phyloP scores from a whole-genome alignment of 192 early-diverging fungal species.

The Coemansia sp. region DNA sequence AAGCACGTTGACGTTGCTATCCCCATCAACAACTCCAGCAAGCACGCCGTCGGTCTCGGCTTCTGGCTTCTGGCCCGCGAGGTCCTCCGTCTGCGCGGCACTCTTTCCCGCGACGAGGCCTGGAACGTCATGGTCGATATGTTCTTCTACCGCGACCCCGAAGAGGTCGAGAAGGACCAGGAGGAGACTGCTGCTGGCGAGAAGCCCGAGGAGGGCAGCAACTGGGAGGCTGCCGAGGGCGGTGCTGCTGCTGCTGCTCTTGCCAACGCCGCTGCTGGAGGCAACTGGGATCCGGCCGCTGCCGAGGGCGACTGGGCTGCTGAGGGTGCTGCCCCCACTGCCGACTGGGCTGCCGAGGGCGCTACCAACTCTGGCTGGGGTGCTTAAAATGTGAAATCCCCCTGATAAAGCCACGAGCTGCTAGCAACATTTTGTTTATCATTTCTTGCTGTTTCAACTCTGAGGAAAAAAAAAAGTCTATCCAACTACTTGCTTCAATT shows the following conservation, averaged over 20 bases:
- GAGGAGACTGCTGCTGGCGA: constrained; percentile 56
- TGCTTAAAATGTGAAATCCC: constrained; percentile 1
- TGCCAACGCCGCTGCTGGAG: constrained; percentile 22
- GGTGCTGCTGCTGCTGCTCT: constrained; percentile 35
- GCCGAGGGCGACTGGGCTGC: constrained; percentile 50
- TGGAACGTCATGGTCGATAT: constrained; percentile 99
- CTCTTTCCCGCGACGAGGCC: constrained; percentile 74
- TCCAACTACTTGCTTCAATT: neutral
- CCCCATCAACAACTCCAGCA: constrained; percentile 99
- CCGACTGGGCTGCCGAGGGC: constrained; percentile 70
- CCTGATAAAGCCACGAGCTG: neutral
- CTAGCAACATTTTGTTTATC: constrained; percentile 3
- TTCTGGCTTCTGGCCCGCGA: constrained; percentile 98
- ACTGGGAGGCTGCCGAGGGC: constrained; percentile 54
- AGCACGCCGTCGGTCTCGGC: constrained; percentile 97
- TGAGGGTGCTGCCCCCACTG: constrained; percentile 34
- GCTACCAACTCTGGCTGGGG: constrained; percentile 33
- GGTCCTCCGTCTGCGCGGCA: constrained; percentile 96
- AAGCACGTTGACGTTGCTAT: constrained; percentile 96
- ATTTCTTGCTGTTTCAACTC: constrained; percentile 9
- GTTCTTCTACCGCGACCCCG: constrained; percentile 99
- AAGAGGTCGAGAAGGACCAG: constrained; percentile 94
- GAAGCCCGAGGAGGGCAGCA: constrained; percentile 56
- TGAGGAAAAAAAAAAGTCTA: neutral
- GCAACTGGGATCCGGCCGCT: constrained; percentile 53